These are phyloP conservation scores for Camellia japonica DNA, from an alignment of 148 eudicot genomes.

Conservation along the genomic window DNA sequence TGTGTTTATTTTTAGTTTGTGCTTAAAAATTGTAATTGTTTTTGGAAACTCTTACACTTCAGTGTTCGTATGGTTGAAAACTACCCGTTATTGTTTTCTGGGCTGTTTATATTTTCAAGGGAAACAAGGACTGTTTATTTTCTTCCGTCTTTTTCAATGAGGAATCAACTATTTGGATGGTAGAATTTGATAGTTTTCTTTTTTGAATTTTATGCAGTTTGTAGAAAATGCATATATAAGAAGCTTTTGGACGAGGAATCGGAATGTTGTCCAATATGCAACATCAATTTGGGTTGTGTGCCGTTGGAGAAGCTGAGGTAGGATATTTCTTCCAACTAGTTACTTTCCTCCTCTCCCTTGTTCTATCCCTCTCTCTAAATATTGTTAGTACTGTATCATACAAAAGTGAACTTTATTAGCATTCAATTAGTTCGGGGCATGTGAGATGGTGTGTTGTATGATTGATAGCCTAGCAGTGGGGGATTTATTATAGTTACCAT, in stretches of 20 bases:
- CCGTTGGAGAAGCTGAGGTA: slow-evolving; percentile 92
- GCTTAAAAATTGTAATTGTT: background rate
- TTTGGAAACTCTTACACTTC: background rate
- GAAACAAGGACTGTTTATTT: background rate
- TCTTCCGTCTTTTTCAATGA: background rate
- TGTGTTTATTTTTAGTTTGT: background rate
- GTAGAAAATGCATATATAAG: slow-evolving; percentile 83
- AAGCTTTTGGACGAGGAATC: slow-evolving; percentile 81
- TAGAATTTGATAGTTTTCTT: background rate
- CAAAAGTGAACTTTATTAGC: background rate
- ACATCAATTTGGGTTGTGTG: slow-evolving; percentile 64
- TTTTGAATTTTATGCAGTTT: slow-evolving; percentile 46
- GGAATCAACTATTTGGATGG: background rate
- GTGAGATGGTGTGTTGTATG: background rate
- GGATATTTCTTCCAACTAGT: slow-evolving; percentile 1
- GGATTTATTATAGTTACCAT: background rate
- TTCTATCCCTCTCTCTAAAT: background rate
- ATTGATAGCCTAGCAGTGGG: background rate
- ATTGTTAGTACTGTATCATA: background rate
- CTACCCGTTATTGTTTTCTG: background rate
- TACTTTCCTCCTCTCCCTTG: too few relatives aligned
- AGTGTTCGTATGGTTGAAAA: background rate
- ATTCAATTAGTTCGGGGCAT: background rate
- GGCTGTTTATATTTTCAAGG: background rate
- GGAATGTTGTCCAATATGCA: slow-evolving; percentile 83